Percentiles rank a stretch among this genome's conserved stretches.
These are phyloP conservation scores for button mushroom (Agaricus bisporus) DNA, from an alignment of 768 basidiomycete species.

Conservation along the genomic window DNA sequence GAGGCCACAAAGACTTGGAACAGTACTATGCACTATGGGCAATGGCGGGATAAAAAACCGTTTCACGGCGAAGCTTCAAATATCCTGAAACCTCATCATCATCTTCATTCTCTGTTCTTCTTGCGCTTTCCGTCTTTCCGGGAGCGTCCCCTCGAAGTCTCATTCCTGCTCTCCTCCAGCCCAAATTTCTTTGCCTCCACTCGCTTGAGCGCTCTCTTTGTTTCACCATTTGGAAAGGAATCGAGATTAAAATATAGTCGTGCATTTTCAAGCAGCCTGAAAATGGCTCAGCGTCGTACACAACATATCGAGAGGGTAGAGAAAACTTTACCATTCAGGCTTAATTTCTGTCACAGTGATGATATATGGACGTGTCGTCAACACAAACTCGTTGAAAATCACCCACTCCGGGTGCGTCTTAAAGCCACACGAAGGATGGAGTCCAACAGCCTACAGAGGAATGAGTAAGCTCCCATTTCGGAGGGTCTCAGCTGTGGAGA, in stretches of 20 bases:
- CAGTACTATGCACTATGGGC: too few species aligned
- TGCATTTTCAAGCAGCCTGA: slow-evolving; percentile 36
- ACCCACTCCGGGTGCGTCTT: slow-evolving; percentile 88
- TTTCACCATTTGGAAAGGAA: slow-evolving; percentile 63
- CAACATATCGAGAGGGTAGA: slow-evolving; percentile 1
- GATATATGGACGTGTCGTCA: slow-evolving; percentile 86
- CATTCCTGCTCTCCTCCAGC: too few species aligned
- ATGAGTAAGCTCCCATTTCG: background rate
- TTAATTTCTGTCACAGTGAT: slow-evolving; percentile 85
- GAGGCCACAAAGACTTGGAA: too few species aligned
- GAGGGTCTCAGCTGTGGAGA: slow-evolving; percentile 59
- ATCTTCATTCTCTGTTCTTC: too few species aligned
- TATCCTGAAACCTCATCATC: too few species aligned
- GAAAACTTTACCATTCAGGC: slow-evolving; percentile 65
- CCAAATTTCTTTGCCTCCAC: slow-evolving; percentile 38
- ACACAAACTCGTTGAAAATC: slow-evolving; percentile 77
- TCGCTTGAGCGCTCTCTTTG: slow-evolving; percentile 57
- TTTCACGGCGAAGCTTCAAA: too few species aligned
- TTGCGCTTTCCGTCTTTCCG: too few species aligned
- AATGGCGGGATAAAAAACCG: too few species aligned
- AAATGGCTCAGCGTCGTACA: background rate
- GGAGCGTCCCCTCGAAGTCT: too few species aligned
- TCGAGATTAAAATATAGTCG: slow-evolving; percentile 62
- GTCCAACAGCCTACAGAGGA: slow-evolving; percentile 45
- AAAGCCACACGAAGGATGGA: slow-evolving; percentile 83